Conservation (phyloP, 805 yeast genomes). For the Kodamaea sagamina region DNA sequence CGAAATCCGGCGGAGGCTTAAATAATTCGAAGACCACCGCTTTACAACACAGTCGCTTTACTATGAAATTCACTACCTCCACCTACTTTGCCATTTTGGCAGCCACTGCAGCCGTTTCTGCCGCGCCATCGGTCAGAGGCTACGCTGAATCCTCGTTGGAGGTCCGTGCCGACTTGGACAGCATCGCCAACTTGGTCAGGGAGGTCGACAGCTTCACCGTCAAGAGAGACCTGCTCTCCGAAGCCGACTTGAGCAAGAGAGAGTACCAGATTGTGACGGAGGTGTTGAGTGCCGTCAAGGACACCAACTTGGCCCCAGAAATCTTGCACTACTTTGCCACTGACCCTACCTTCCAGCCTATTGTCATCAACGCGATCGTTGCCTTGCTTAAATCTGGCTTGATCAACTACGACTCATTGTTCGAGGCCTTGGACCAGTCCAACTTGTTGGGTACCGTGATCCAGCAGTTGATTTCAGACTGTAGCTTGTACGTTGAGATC, state of each 20-base stretch:
- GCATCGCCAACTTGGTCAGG: conserved; percentile 21
- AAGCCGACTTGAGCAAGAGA: conserved; percentile 31
- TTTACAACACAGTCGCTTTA: neutral
- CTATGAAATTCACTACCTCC: conserved; percentile 36
- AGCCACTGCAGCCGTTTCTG: conserved; percentile 27
- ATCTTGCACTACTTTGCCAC: conserved; percentile 37
- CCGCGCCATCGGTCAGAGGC: conserved; percentile 35
- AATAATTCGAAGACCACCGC: no score
- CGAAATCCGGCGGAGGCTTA: neutral
- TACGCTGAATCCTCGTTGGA: conserved; percentile 11
- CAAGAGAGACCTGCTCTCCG: conserved; percentile 31
- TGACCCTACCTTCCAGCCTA: conserved; percentile 27
- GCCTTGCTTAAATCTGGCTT: conserved; percentile 35
- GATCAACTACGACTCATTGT: conserved; percentile 33
- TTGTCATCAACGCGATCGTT: conserved; percentile 30
- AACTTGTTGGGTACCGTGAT: conserved; percentile 36
- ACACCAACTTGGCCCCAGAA: conserved; percentile 38
- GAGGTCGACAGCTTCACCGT: conserved; percentile 25
- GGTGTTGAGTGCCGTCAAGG: conserved; percentile 38
- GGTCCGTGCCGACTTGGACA: conserved; percentile 20
- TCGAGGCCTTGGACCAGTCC: conserved; percentile 39
- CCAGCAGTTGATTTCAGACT: conserved; percentile 39
- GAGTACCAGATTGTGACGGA: conserved; percentile 43
- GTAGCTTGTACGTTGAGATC: conserved; percentile 38
- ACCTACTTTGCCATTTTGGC: conserved; percentile 33